Evolutionary conservation across 179 eudicot genomes (phyloP), one percentile per base, ranked within the genome.

Genomic region (Heliamphora pulchella): DNA sequence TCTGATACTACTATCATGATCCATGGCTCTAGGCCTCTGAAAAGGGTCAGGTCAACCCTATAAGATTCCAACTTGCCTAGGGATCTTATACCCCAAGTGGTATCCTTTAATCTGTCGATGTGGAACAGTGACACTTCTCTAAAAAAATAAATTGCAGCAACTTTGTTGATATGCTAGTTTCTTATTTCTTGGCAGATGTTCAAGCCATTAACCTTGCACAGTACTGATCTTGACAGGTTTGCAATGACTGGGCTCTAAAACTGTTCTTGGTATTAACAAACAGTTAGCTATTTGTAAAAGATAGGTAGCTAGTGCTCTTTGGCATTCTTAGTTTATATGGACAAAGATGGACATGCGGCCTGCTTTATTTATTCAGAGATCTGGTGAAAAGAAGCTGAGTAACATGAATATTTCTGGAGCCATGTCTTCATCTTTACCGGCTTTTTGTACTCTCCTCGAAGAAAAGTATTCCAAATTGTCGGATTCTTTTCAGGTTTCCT

Each of bases 391-490:
- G 70, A 80, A 85, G 74, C 74, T 88, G 74, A 76, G 59, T 44
- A 57, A 74, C 61, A 81, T 81, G 80, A 83, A 88, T 79, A 84
- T 87, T 73, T 85, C 94, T 50, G 90, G 91, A 83, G 87, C 90
- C 63, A 75, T 86, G 74, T 88, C 93, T 65, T 82, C 88, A 80
- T 84, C 91, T 77, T 81, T 88, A 75, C 86, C 89, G 48, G 89
- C 80, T 74, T 84, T 91, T 50, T 76, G 87, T 63, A 62, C 84
- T 82, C 83, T 81, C 74, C 62, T 76, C 62, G 89, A 82, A 65
- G 92, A 82, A 76, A 87, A 87, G 75, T 88, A 77, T 75, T 89
- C 86, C 20, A 91, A 90, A 75, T 76, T 87, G 71, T 88, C 83
- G 14, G 90, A 89, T 85, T 79, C 87, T 64, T 86, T 88, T 69